A percentile compares a stretch with the other conserved stretches of the same genome.
Conservation (phyloP, 768 basidiomycete species). For the Naganishia kalamii region DNA sequence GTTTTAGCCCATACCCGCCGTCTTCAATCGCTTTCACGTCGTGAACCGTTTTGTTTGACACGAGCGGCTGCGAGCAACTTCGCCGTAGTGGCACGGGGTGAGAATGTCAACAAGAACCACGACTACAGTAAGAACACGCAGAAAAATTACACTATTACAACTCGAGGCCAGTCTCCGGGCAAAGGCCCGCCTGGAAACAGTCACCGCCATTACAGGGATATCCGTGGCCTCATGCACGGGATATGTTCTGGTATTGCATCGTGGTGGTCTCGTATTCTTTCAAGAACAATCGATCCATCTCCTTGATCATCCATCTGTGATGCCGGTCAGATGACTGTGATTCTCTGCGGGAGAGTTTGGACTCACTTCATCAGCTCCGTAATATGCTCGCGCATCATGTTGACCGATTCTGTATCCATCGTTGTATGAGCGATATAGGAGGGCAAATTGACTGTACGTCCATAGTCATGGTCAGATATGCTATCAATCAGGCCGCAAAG, state of each 20-base stretch:
- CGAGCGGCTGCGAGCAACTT: too few species aligned
- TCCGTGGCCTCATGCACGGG: constrained; percentile 35
- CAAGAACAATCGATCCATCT: constrained; percentile 67
- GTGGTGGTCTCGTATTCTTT: constrained; percentile 71
- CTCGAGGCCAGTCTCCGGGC: not conserved
- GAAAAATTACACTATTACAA: not conserved
- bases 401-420: constrained; percentile 83
- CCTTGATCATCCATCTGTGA: constrained; percentile 68
- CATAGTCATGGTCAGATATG: not conserved
- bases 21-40: too few species aligned
- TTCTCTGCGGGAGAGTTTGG: not conserved
- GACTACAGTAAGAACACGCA: too few species aligned
- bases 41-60: too few species aligned
- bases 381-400: constrained; percentile 77
- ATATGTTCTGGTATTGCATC: constrained; percentile 72
- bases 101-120: too few species aligned
- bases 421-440: constrained; percentile 79
- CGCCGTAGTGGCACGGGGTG: too few species aligned
- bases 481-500: not conserved
- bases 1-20: too few species aligned
- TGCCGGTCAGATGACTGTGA: not conserved
- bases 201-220: not conserved
- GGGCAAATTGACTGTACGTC: constrained; percentile 70
- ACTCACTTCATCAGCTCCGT: constrained; percentile 76
- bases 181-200: too few species aligned